Conservation (phyloP, 345 rosid species). For the Arabidopsis thaliana region TAIR10.1 NC_003070.9:8692001-8692500, state of each 20-base stretch:
- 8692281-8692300: not conserved
- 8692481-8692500: slow-evolving; percentile 13
- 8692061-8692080: no score
- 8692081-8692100: no score
- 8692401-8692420: not conserved
- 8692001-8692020: no score
- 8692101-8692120: no score
- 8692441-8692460: slow-evolving; percentile 32
- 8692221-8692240: not conserved
- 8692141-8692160: not conserved
- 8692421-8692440: not conserved
- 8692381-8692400: not conserved
- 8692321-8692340: not conserved
- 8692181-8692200: not conserved
- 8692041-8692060: no score
- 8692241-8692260: not conserved
- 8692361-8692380: not conserved
- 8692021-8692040: no score
- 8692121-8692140: no score
- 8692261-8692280: not conserved
- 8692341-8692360: not conserved
- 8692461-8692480: slow-evolving; percentile 25
- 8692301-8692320: not conserved
- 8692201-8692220: no score
- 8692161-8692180: not conserved